A percentile compares a stretch with the other conserved stretches of the same genome.
These are phyloP conservation scores for Juncus inflexus DNA, from an alignment of 176 grass and related monocot genomes.

Conservation along the genomic window DNA sequence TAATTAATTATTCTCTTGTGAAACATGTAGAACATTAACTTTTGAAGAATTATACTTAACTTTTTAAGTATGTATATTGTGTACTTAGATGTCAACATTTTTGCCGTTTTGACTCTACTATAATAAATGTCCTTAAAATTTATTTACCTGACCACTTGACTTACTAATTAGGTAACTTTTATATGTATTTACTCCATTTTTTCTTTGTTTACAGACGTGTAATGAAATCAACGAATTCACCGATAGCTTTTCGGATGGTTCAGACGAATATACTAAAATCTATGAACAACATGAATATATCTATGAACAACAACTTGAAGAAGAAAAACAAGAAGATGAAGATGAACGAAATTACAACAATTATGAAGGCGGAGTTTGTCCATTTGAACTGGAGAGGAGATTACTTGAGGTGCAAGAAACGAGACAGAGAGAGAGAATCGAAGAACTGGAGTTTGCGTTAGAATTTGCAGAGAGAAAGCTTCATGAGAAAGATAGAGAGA, in stretches of 20 bases:
- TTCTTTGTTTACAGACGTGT: conserved; percentile 12
- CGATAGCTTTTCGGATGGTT: conserved; percentile 23
- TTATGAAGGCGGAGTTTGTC: conserved; percentile 49
- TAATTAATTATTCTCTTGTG: too few species aligned
- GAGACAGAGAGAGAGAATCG: conserved; percentile 68
- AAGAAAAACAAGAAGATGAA: not conserved
- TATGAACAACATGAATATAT: conserved; percentile 1
- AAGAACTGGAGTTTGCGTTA: conserved; percentile 68
- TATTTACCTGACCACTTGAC: too few species aligned
- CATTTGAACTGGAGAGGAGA: conserved; percentile 57
- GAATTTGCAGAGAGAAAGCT: conserved; percentile 53
- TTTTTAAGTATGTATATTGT: too few species aligned
- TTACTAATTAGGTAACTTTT: too few species aligned
- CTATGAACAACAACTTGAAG: conserved; percentile 9
- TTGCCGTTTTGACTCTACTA: too few species aligned
- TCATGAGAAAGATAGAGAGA: conserved; percentile 60
- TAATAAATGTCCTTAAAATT: too few species aligned
- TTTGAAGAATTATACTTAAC: too few species aligned
- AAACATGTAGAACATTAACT: too few species aligned
- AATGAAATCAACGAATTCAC: conserved; percentile 16
- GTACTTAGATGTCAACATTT: too few species aligned
- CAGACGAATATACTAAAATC: not conserved
- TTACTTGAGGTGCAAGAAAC: conserved; percentile 66
- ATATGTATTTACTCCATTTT: too few species aligned
- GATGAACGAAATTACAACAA: conserved; percentile 6